Percentiles rank a stretch among this genome's conserved stretches.
Evolutionary conservation across 345 rosid genomes (phyloP).

Genomic region (Salix suchowensis): DNA sequence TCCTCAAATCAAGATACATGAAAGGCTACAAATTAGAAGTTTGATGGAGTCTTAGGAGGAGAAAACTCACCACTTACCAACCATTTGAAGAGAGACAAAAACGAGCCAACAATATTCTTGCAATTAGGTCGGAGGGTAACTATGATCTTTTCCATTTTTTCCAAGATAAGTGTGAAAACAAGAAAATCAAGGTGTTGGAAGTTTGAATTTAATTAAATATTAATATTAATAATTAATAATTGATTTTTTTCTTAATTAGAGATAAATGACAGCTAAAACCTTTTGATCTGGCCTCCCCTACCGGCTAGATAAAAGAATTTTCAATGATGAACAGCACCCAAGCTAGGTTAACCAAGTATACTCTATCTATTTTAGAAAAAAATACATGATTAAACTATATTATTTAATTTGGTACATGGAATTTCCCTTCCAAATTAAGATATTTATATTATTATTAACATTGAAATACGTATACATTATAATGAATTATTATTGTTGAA

Average conservation of each 20-base stretch:
- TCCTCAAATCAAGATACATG: constrained; percentile 18
- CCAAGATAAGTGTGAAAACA: constrained; percentile 30
- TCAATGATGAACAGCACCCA: background rate
- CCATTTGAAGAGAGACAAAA: background rate
- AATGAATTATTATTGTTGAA: no score
- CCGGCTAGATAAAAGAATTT: background rate
- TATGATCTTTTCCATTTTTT: constrained; percentile 28
- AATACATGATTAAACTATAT: background rate
- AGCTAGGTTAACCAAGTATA: background rate
- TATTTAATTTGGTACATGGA: background rate
- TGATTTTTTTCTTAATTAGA: background rate
- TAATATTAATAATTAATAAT: background rate
- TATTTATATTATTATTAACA: no score
- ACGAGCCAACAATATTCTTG: constrained; percentile 23
- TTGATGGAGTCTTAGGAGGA: constrained; percentile 25
- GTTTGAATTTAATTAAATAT: constrained; percentile 13
- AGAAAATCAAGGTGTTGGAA: background rate
- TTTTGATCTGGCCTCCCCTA: background rate
- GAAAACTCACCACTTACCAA: constrained; percentile 20
- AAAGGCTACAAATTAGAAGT: constrained; percentile 3
- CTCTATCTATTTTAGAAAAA: background rate
- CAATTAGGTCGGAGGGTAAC: constrained; percentile 33
- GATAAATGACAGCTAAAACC: background rate
- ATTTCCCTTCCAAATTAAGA: background rate
- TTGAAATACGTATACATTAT: no score